Percentiles rank a stretch among this genome's conserved stretches.
These are phyloP conservation scores for Podospora pseudopauciseta DNA, from an alignment of 495 filamentous ascomycete genomes.

Conservation along the genomic window DNA sequence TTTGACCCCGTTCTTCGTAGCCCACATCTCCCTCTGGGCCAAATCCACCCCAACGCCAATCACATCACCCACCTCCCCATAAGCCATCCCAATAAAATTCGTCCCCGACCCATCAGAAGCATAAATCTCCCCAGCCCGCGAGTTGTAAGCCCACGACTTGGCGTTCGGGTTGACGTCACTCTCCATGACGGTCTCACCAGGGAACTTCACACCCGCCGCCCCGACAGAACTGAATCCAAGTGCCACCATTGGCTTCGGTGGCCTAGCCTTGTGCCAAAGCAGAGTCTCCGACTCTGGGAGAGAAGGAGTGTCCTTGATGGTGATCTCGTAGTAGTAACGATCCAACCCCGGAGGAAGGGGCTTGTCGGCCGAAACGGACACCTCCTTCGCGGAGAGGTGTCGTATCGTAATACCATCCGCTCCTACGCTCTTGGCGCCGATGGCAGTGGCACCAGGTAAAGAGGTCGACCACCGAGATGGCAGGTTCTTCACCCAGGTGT, in stretches of 20 bases:
- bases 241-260: slow-evolving; percentile 2
- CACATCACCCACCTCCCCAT: slow-evolving; percentile 20
- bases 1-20: slow-evolving; percentile 25
- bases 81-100: not conserved
- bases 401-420: slow-evolving; percentile 12
- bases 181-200: slow-evolving; percentile 13
- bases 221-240: slow-evolving; percentile 26
- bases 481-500: slow-evolving; percentile 22
- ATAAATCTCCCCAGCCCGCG: slow-evolving; percentile 20
- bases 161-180: slow-evolving; percentile 1
- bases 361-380: slow-evolving; percentile 23
- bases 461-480: slow-evolving; percentile 18
- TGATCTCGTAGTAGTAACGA: slow-evolving; percentile 28
- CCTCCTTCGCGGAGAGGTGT: slow-evolving; percentile 7
- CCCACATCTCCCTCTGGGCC: slow-evolving; percentile 21
- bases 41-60: slow-evolving; percentile 28
- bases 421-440: slow-evolving; percentile 9
- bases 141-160: slow-evolving; percentile 23
- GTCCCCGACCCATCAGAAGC: not conserved
- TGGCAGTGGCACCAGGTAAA: slow-evolving; percentile 10
- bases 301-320: not conserved
- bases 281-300: not conserved
- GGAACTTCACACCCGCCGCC: slow-evolving; percentile 24
- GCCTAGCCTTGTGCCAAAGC: not conserved
- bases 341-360: slow-evolving; percentile 27